Base-by-base conservation (phyloP, 148 eudicot genomes). In the Rhododendron molle region DNA sequence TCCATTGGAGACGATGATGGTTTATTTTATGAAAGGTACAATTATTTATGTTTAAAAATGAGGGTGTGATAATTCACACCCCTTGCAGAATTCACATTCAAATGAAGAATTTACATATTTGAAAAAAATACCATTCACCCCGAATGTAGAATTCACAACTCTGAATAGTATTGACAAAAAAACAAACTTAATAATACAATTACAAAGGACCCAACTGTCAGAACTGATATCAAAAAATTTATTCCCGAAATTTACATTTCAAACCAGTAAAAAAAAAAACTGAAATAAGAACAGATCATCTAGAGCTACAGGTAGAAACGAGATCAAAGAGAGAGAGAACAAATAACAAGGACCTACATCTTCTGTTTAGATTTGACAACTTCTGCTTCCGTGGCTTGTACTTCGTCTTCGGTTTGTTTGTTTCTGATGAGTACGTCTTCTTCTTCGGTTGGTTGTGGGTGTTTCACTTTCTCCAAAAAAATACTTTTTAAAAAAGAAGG, bases 321-420 rank as follows among this genome's bases (percentile, higher is more conserved):
- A 26, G 3, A n/a, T 23, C 40, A 38, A 4, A 38, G 7, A 40
- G 43, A 40, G 43, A 40, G 32, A n/a, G 15, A n/a, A 15, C 10
- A 28, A 34, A 69, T 26, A 69, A 32, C 4, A 74, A 2, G 38
- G 47, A 38, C 47, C 58, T 58, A 58, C 49, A 81, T 30, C 12
- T 52, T 83, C 4, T 74, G 67, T 23, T 87, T 81, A 81, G 83
- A 50, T 38, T 56, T 77, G 84, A 72, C 81, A 56, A 2, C 67
- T 58, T 58, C 67, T 58, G 6, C 67, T 58, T 58, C 62, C 5
- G 0, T 40, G 43, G 43, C 43, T 40, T 40, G 43, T 56, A 58
- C 23, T 58, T 58, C n/a, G 5, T 58, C 65, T 5, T 18, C 20
- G 18, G 56, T 14, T 14, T 50, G 7, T 40, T 40, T 40, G 43